Evolutionary conservation across 768 basidiomycete species (phyloP), one percentile per base, ranked within the genome.

Genomic region (Rhodosporidiobolus sp.): DNA sequence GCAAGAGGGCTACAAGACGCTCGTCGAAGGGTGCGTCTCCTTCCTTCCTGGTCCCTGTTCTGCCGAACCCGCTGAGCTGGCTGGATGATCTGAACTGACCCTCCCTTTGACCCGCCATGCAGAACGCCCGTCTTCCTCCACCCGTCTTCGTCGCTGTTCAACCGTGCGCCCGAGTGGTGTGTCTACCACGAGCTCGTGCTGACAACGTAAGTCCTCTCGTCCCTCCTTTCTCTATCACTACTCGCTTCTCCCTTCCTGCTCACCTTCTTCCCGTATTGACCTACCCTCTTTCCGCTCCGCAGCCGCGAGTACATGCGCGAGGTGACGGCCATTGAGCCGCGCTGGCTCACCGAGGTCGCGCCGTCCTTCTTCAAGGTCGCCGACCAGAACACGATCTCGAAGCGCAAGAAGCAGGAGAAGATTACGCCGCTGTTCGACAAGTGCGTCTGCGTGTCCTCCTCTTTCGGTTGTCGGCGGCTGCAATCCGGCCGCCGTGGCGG

Each of bases 341-440:
- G 96, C 81, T 99, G 95, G 96, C 87, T 98, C 14, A 91, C 94
- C 26, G 94, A 99, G 79, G 74, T 75, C 32, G 96, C 95, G 12
- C 95, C 96, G 2, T 93, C 94, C 71, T 97, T 96, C 86, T 99
- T 98, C 89, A 92, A 91, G 82, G 93, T 99, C 55, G 94, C 95
- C 4, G 96, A 98, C 81, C 90, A 88, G 64, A 94, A 94, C 83
- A 97, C 96, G 82, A 95, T 98, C 83, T 94, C 91, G 79, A 95
- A 94, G 82, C 87, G 93, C 76, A 97, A 96, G 85, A 88, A 86
- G 81, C 90, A 93, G 81, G 94, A 95, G 84, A 96, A 94, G 87
- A 96, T 96, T 75, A 38, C 95, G 79, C 95, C 95, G 14, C 81
- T 97, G 80, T 96, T 82, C 84, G 96, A 98, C 85, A 93, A 95